Evolutionary conservation across 371 early-diverging fungal species (phyloP), one percentile per base, ranked within the genome.

Genomic region (Basidiobolus meristosporus): DNA sequence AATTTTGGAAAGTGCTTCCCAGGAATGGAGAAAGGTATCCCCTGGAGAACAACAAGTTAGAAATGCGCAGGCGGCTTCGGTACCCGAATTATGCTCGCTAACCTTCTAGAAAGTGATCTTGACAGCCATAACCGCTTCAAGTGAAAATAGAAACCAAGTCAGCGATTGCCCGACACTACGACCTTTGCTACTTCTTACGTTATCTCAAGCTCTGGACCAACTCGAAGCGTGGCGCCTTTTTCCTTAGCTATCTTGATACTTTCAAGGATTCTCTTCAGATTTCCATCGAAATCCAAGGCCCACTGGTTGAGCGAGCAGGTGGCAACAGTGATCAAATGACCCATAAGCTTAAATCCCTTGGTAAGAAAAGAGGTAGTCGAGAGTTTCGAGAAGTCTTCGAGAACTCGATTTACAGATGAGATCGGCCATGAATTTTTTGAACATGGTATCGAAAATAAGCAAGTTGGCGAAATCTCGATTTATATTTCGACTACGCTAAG

Each of bases 181-280:
- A 12, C 11, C 9, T 18, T 18, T 16, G 36, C 21, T 9, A 35
- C 23, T 11, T 16, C 47, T 48, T 73, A 82, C 82, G 83, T 70
- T 51, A 95, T 81, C 63, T 98, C 98, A 2, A 98, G 72, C 54
- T 98, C 98, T 0, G 98, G 92, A 1, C 96, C 98, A 23, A 92
- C 75, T 36, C 98, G 75, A 29, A 87, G 61, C 23, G 61, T 63
- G 0, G 98, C 91, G 5, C 88, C 88, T 15, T 52, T 56, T 12
- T 61, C 68, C 49, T 89, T 90, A 2, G 95, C 90, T 17, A 75
- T 59, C 18, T 63, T 54, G 42, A 95, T 87, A 57, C 84, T 83
- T 51, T 78, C 74, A 7, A 75, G 61, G 42, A 90, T 93, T 41
- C 95, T 72, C 31, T 68, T 56, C 7, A 73, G 68, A 65, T 98